A percentile compares a stretch with the other conserved stretches of the same genome.
phyloP scores from a whole-genome alignment of 768 basidiomycete species.

The Lactarius trivialis region DNA sequence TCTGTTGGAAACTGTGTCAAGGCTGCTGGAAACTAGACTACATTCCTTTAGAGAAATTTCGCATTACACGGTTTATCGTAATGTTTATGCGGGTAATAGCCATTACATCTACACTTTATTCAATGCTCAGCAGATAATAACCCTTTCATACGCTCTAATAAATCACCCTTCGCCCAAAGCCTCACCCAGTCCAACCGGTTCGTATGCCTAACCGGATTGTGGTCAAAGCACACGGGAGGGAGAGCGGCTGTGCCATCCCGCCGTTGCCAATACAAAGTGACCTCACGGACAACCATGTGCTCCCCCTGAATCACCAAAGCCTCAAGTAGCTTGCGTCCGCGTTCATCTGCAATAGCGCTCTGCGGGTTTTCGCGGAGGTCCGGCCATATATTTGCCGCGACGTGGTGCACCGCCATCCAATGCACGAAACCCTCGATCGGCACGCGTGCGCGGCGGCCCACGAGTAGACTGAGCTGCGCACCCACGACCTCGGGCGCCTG shows the following conservation, averaged over 20 bases:
- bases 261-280: slow-evolving; percentile 53
- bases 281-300: slow-evolving; percentile 41
- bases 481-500: slow-evolving; percentile 51
- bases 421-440: slow-evolving; percentile 51
- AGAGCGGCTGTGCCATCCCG: slow-evolving; percentile 33
- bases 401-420: slow-evolving; percentile 69
- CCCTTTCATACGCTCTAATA: slow-evolving; percentile 24
- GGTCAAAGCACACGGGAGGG: slow-evolving; percentile 48
- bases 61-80: neutral
- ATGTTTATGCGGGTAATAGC: neutral
- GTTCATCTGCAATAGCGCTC: slow-evolving; percentile 29
- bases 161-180: slow-evolving; percentile 19
- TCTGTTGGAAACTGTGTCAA: too few relatives aligned
- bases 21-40: neutral
- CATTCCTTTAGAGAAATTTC: neutral
- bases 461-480: slow-evolving; percentile 54
- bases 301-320: slow-evolving; percentile 47
- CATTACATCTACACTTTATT: neutral
- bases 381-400: slow-evolving; percentile 69
- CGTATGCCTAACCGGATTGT: slow-evolving; percentile 17
- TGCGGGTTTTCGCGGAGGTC: slow-evolving; percentile 36
- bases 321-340: slow-evolving; percentile 40
- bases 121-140: slow-evolving; percentile 12
- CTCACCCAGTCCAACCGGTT: slow-evolving; percentile 25
- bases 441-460: slow-evolving; percentile 26